A percentile compares a stretch with the other conserved stretches of the same genome.
Conservation (phyloP, 306 rosid species). For the Glycine soja region DNA sequence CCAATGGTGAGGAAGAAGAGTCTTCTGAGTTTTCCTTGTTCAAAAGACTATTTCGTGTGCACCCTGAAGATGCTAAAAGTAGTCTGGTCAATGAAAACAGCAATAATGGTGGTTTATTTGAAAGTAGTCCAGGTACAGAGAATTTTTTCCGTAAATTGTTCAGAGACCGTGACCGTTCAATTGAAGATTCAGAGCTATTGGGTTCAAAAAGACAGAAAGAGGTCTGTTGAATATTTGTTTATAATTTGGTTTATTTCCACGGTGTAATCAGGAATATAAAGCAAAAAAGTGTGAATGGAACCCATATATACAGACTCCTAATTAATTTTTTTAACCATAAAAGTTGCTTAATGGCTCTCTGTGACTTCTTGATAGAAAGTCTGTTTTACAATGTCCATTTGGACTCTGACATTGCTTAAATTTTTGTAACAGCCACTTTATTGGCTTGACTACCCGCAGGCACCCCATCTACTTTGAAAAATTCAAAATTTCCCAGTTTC, state of each 20-base stretch:
- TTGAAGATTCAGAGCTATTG: constrained; percentile 93
- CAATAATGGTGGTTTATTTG: constrained; percentile 59
- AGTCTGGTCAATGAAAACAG: constrained; percentile 60
- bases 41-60: constrained; percentile 90
- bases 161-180: constrained; percentile 89
- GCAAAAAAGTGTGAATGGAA: constrained; percentile 12
- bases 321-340: constrained; percentile 3
- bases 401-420: constrained; percentile 14
- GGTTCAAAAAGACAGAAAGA: constrained; percentile 84
- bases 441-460: neutral
- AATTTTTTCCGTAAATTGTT: constrained; percentile 92
- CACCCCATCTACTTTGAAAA: neutral
- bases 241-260: constrained; percentile 39
- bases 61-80: constrained; percentile 88
- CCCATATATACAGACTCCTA: constrained; percentile 1
- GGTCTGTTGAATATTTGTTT: constrained; percentile 58
- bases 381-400: constrained; percentile 33
- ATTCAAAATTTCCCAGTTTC: neutral
- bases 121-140: constrained; percentile 97
- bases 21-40: constrained; percentile 85
- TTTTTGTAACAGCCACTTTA: constrained; percentile 25
- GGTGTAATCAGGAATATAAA: constrained; percentile 33
- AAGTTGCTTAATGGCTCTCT: constrained; percentile 13
- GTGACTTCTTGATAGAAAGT: constrained; percentile 10
- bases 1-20: constrained; percentile 84